These are phyloP conservation scores for Isatis tinctoria DNA, from an alignment of 345 rosid genomes.

Conservation along the genomic window DNA sequence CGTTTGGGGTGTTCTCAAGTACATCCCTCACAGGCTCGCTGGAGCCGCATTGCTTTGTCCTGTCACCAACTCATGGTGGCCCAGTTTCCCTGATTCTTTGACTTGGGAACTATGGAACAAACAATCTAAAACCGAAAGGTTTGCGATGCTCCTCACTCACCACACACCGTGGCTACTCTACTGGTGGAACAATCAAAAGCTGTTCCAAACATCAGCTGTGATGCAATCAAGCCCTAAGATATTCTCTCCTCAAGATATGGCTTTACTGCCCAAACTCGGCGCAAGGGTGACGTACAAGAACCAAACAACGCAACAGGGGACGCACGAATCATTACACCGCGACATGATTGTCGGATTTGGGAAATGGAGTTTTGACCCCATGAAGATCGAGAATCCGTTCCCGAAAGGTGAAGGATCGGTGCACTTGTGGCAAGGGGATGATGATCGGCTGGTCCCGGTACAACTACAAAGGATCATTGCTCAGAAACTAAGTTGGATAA, in stretches of 20 bases:
- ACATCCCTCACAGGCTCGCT: constrained; percentile 64
- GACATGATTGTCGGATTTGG: constrained; percentile 50
- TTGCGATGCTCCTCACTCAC: constrained; percentile 45
- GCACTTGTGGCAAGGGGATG: constrained; percentile 66
- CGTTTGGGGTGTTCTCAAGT: constrained; percentile 56
- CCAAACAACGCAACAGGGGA: constrained; percentile 49
- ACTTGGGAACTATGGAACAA: constrained; percentile 48
- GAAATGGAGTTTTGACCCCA: constrained; percentile 54
- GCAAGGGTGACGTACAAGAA: constrained; percentile 39
- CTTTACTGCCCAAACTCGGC: constrained; percentile 29
- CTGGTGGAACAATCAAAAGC: constrained; percentile 63
- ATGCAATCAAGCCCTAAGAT: constrained; percentile 14
- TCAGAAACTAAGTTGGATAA: constrained; percentile 54
- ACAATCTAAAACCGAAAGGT: constrained; percentile 40
- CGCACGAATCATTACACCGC: constrained; percentile 43
- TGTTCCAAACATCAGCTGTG: constrained; percentile 39
- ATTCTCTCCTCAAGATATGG: constrained; percentile 41
- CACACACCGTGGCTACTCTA: constrained; percentile 52
- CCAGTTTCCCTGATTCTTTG: constrained; percentile 45
- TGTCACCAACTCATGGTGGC: constrained; percentile 58
- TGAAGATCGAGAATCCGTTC: constrained; percentile 47
- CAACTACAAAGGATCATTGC: constrained; percentile 48
- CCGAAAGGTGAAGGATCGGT: constrained; percentile 46
- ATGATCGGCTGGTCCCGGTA: constrained; percentile 48
- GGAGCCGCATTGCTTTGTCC: constrained; percentile 53